Percentiles rank a stretch among this genome's conserved stretches.
phyloP scores from a whole-genome alignment of 2,329 filamentous ascomycete species.

The Pestalotiopsis sp. region DNA sequence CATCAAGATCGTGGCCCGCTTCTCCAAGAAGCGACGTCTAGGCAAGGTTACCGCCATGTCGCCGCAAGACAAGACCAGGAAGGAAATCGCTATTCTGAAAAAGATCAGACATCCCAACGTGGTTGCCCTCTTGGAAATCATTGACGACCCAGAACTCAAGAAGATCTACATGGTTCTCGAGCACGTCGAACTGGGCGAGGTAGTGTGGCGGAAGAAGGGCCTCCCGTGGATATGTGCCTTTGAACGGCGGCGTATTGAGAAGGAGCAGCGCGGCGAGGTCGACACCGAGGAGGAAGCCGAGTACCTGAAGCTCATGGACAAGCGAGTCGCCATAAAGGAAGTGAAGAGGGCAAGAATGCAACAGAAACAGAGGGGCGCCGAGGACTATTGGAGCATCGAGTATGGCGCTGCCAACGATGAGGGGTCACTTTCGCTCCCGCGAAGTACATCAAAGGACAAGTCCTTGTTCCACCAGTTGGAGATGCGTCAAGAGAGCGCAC shows the following conservation, averaged over 20 bases:
- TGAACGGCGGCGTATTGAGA: constrained; percentile 80
- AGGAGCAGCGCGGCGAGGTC: constrained; percentile 65
- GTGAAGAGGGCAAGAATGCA: constrained; percentile 59
- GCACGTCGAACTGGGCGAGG: constrained; percentile 91
- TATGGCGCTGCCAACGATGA: constrained; percentile 66
- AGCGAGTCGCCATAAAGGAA: constrained; percentile 60
- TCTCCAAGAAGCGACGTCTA: constrained; percentile 90
- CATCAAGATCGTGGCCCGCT: constrained; percentile 97
- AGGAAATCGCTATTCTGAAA: constrained; percentile 96
- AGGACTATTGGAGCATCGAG: constrained; percentile 83
- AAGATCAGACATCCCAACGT: constrained; percentile 98
- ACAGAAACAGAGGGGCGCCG: constrained; percentile 51
- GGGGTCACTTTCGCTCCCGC: constrained; percentile 40
- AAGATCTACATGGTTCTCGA: constrained; percentile 99
- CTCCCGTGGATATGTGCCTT: constrained; percentile 80
- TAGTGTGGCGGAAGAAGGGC: constrained; percentile 90
- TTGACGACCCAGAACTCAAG: constrained; percentile 92
- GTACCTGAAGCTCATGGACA: constrained; percentile 61
- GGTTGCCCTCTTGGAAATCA: constrained; percentile 92
- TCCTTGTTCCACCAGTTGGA: constrained; percentile 21
- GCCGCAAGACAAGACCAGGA: constrained; percentile 81
- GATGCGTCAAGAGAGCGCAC: constrained; percentile 28
- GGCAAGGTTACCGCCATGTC: constrained; percentile 73
- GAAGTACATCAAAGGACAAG: constrained; percentile 25
- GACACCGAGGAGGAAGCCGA: constrained; percentile 62